Percentiles rank a stretch among this genome's conserved stretches.
Evolutionary conservation across 2,329 filamentous ascomycete genomes (phyloP).

Genomic region (Aspergillus thermomutatus): DNA sequence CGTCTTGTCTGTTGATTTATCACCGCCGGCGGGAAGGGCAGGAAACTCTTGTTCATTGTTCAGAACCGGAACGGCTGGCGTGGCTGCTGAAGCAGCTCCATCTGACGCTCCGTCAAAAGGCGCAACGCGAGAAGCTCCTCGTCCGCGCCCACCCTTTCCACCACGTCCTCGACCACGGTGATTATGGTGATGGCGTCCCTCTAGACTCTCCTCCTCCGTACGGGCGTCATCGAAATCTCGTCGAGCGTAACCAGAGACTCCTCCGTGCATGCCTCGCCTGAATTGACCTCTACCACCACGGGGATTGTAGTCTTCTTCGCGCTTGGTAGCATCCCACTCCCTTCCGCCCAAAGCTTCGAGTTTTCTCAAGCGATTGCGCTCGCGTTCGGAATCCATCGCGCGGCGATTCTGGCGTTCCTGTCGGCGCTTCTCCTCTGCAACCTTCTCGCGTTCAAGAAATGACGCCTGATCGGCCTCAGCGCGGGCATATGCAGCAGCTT

Average conservation of each 20-base stretch:
- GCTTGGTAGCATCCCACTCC: constrained; percentile 63
- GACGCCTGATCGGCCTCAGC: constrained; percentile 66
- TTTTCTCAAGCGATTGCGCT: constrained; percentile 59
- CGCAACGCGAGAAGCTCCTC: constrained; percentile 21
- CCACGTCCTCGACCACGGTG: constrained; percentile 31
- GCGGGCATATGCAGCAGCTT: constrained; percentile 59
- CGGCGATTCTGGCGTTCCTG: constrained; percentile 51
- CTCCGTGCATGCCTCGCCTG: constrained; percentile 52
- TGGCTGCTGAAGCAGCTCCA: constrained; percentile 4
- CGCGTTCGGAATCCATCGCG: constrained; percentile 61
- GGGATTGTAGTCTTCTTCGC: constrained; percentile 52
- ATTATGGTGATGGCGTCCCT: constrained; percentile 3
- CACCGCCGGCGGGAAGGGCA: constrained; percentile 29
- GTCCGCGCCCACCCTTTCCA: constrained; percentile 23
- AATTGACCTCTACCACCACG: constrained; percentile 43
- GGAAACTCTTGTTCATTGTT: constrained; percentile 35
- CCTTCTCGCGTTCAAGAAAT: constrained; percentile 61
- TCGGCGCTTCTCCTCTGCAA: constrained; percentile 53
- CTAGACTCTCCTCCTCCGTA: constrained; percentile 17
- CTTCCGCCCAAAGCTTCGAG: constrained; percentile 56
- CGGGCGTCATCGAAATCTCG: constrained; percentile 27
- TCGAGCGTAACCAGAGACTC: constrained; percentile 38
- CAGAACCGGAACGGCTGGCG: constrained; percentile 19
- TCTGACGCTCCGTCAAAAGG: constrained; percentile 16
- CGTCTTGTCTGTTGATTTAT: constrained; percentile 18